phyloP scores from a whole-genome alignment of 768 basidiomycete species.

The Mrakia frigida region DNA sequence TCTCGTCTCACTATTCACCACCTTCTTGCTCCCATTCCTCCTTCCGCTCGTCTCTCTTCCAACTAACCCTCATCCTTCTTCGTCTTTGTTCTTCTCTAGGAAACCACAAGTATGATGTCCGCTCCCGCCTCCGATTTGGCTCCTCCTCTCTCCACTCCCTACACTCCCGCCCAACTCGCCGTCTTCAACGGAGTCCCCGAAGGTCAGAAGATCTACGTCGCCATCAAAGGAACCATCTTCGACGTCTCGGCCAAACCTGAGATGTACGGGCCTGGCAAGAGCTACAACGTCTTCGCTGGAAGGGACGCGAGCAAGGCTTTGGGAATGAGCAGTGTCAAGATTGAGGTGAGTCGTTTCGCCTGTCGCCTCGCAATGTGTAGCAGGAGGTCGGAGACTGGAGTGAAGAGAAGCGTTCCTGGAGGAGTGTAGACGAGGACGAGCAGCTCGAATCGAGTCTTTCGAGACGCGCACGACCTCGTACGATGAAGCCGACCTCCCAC shows the following conservation, averaged over 20 bases:
- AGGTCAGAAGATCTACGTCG: conserved; percentile 73
- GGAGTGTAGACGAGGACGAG: neutral
- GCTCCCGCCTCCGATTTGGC: conserved; percentile 27
- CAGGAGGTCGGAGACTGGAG: neutral
- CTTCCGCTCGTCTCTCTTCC: neutral
- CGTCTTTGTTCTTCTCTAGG: neutral
- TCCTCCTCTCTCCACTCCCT: conserved; percentile 70
- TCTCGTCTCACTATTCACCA: too few species aligned
- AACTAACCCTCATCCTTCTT: too few species aligned
- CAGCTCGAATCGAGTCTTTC: too few species aligned
- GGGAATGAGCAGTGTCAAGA: conserved; percentile 42
- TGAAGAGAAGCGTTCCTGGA: neutral
- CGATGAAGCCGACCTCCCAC: too few species aligned
- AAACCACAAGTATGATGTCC: conserved; percentile 33
- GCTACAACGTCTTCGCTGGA: conserved; percentile 80
- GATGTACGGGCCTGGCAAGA: conserved; percentile 71
- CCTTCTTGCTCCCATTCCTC: neutral
- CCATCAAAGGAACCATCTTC: conserved; percentile 89
- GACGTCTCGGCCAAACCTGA: conserved; percentile 81
- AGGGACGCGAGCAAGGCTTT: conserved; percentile 87
- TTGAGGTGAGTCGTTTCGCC: conserved; percentile 14
- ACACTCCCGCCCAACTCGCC: conserved; percentile 63
- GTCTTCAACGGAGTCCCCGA: conserved; percentile 64
- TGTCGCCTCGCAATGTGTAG: too few species aligned
- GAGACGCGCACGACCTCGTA: too few species aligned